These are phyloP conservation scores for Rusavskia elegans DNA, from an alignment of 495 filamentous ascomycete genomes.

Conservation along the genomic window DNA sequence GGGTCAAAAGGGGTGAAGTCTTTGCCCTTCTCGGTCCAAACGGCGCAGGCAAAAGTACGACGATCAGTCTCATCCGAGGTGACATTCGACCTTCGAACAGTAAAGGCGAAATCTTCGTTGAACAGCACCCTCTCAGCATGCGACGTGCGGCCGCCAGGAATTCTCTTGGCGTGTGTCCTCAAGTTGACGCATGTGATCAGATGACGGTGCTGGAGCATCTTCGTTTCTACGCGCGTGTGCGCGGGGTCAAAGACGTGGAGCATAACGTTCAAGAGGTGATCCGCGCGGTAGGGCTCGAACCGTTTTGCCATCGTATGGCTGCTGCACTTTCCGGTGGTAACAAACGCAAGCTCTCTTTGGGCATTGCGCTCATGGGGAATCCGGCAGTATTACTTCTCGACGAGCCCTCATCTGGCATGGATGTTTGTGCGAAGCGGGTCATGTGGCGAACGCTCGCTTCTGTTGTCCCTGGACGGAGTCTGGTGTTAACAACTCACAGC, in stretches of 20 bases:
- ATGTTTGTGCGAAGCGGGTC: conserved; percentile 31
- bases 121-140: conserved; percentile 49
- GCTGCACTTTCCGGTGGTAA: conserved; percentile 36
- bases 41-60: conserved; percentile 77
- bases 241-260: conserved; percentile 32
- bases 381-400: conserved; percentile 32
- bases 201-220: conserved; percentile 41
- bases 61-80: conserved; percentile 71
- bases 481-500: conserved; percentile 28
- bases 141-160: conserved; percentile 48
- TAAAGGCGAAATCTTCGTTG: conserved; percentile 55
- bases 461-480: conserved; percentile 20
- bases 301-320: conserved; percentile 25
- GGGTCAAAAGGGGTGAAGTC: conserved; percentile 57
- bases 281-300: conserved; percentile 24
- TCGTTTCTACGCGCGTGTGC: conserved; percentile 38
- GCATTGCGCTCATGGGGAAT: conserved; percentile 33
- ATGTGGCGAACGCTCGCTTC: conserved; percentile 31
- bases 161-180: conserved; percentile 53
- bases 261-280: conserved; percentile 33
- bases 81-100: conserved; percentile 50
- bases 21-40: conserved; percentile 82
- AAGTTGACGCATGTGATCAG: conserved; percentile 40
- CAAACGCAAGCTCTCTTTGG: conserved; percentile 37
- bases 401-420: conserved; percentile 33